Conservation (phyloP, 176 grass and related monocot genomes). For the Carex pumila region DNA sequence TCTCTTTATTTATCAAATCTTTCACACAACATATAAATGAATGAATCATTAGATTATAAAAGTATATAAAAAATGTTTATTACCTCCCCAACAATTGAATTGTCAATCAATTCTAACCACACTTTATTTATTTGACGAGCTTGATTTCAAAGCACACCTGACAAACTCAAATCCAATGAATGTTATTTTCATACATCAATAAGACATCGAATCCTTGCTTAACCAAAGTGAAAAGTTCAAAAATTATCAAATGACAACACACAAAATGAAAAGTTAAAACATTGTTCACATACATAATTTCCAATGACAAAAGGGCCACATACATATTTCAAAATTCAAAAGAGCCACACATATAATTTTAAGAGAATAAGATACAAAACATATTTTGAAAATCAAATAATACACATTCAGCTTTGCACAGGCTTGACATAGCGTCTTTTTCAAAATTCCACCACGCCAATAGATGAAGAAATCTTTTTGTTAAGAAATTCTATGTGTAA, state of each 20-base stretch:
- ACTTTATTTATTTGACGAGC: conserved; percentile 19
- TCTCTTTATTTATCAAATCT: neutral
- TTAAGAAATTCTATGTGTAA: no score
- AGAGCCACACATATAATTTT: no score
- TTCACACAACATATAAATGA: neutral
- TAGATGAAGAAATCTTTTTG: no score
- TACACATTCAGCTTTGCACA: no score
- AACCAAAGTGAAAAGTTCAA: neutral
- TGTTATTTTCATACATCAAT: conserved; percentile 25
- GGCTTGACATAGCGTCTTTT: no score
- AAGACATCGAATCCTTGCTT: neutral
- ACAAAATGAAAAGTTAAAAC: no score
- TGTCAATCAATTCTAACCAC: conserved; percentile 90
- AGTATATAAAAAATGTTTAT: neutral
- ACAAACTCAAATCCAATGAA: conserved; percentile 49
- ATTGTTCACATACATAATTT: no score
- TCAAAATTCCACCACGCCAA: no score
- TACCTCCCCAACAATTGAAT: conserved; percentile 98
- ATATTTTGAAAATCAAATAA: no score
- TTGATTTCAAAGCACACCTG: conserved; percentile 19
- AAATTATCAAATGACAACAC: neutral
- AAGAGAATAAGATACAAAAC: no score
- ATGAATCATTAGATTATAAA: neutral
- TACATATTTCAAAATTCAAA: no score
- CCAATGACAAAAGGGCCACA: no score